Conservation (phyloP, 2,329 filamentous ascomycete genomes). For the Shiraia bambusicola region DNA sequence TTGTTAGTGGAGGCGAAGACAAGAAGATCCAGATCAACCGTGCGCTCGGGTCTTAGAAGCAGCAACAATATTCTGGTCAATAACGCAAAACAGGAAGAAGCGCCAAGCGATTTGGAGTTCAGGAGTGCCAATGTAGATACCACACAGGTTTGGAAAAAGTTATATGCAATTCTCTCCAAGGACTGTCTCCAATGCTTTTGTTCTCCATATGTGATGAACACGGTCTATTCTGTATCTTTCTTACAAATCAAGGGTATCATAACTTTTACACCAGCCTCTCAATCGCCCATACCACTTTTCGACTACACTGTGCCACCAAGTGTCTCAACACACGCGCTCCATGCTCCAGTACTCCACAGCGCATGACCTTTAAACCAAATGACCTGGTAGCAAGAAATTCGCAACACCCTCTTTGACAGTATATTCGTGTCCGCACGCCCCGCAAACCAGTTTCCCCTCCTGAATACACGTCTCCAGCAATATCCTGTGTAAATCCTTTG, state of each 20-base stretch:
- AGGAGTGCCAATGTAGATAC: constrained; percentile 20
- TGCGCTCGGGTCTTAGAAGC: constrained; percentile 19
- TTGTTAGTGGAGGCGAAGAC: constrained; percentile 90
- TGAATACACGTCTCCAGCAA: constrained; percentile 87
- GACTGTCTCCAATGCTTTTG: not conserved
- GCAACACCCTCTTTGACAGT: constrained; percentile 93
- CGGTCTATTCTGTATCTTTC: not conserved
- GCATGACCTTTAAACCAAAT: constrained; percentile 64
- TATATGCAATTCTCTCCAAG: too few species aligned
- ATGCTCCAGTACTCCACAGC: not conserved
- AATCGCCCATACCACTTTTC: not conserved
- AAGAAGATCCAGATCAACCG: constrained; percentile 88
- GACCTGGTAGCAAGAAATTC: constrained; percentile 91
- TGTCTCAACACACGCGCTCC: not conserved
- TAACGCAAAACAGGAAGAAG: not conserved
- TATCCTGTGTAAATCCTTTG: constrained; percentile 77
- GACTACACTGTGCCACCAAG: not conserved
- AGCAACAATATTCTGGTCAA: not conserved
- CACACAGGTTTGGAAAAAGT: constrained; percentile 10
- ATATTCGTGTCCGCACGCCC: constrained; percentile 91
- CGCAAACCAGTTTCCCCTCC: constrained; percentile 87
- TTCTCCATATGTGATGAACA: not conserved
- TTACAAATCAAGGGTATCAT: constrained; percentile 29
- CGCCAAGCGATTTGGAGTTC: constrained; percentile 11
- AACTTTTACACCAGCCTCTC: constrained; percentile 7